Evolutionary conservation across 768 basidiomycete species (phyloP).

Genomic region (Holtermannia corniformis): DNA sequence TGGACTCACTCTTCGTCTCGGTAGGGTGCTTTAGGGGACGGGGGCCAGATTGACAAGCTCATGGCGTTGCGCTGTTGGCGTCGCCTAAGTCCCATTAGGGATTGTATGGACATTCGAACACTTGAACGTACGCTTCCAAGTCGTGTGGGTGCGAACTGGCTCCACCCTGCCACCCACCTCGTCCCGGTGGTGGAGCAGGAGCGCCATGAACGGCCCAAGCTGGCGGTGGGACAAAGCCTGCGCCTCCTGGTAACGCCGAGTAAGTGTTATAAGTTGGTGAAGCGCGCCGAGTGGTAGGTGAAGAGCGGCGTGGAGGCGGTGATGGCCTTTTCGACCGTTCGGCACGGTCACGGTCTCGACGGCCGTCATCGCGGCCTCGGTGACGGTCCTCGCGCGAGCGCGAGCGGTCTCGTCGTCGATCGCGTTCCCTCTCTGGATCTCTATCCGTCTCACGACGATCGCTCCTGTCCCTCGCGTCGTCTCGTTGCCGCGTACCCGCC

Average conservation of each 20-base stretch:
- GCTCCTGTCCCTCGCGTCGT: too few relatives aligned
- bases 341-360: slow-evolving; percentile 1
- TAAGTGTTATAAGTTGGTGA: too few relatives aligned
- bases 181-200: too few relatives aligned
- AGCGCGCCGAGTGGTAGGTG: too few relatives aligned
- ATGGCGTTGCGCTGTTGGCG: slow-evolving; percentile 31
- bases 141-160: slow-evolving; percentile 13
- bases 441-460: background rate
- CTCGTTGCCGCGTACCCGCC: slow-evolving; percentile 2
- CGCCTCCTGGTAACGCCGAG: too few relatives aligned
- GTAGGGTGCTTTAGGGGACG: slow-evolving; percentile 33
- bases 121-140: slow-evolving; percentile 20
- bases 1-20: slow-evolving; percentile 33
- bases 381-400: too few relatives aligned
- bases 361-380: slow-evolving; percentile 4
- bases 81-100: slow-evolving; percentile 22
- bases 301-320: too few relatives aligned
- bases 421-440: background rate
- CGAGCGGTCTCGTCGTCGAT: too few relatives aligned
- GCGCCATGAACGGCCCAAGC: too few relatives aligned
- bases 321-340: too few relatives aligned
- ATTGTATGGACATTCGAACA: background rate
- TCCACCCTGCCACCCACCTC: slow-evolving; percentile 7
- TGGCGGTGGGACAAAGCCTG: too few relatives aligned
- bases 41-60: slow-evolving; percentile 37